These are phyloP conservation scores for Syzygium syzygioides DNA, from an alignment of 441 rosid species.

Conservation along the genomic window DNA sequence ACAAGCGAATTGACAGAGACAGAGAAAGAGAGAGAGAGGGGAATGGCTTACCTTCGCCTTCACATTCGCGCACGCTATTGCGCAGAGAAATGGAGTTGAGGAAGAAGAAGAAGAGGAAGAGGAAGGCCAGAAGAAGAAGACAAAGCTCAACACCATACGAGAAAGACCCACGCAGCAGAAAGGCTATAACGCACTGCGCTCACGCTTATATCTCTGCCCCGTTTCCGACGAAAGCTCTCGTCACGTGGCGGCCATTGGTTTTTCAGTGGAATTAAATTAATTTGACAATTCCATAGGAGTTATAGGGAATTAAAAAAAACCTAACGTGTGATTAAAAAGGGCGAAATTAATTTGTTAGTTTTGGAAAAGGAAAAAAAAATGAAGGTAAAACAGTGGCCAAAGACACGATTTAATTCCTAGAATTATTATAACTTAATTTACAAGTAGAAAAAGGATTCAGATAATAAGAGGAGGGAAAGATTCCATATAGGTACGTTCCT, in stretches of 20 bases:
- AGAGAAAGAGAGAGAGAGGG: background rate
- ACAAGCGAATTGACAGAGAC: background rate
- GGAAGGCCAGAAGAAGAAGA: background rate
- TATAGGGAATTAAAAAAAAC: background rate
- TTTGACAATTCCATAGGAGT: background rate
- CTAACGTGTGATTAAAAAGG: background rate
- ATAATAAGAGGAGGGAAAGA: accelerated
- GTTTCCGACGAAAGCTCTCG: background rate
- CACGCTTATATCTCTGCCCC: background rate
- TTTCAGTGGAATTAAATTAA: background rate
- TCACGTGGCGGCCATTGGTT: background rate
- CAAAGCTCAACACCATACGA: background rate
- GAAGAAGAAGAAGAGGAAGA: background rate
- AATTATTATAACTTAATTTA: background rate
- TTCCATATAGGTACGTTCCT: accelerated
- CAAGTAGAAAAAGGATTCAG: background rate
- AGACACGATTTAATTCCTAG: background rate
- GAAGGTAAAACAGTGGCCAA: background rate
- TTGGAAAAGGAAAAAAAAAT: background rate
- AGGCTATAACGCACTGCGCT: background rate
- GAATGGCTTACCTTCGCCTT: background rate
- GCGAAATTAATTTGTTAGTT: background rate
- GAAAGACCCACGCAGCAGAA: background rate
- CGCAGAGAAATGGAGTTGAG: background rate
- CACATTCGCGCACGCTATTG: background rate